phyloP scores from a whole-genome alignment of 306 rosid genomes.

The Cotoneaster glaucophyllus region DNA sequence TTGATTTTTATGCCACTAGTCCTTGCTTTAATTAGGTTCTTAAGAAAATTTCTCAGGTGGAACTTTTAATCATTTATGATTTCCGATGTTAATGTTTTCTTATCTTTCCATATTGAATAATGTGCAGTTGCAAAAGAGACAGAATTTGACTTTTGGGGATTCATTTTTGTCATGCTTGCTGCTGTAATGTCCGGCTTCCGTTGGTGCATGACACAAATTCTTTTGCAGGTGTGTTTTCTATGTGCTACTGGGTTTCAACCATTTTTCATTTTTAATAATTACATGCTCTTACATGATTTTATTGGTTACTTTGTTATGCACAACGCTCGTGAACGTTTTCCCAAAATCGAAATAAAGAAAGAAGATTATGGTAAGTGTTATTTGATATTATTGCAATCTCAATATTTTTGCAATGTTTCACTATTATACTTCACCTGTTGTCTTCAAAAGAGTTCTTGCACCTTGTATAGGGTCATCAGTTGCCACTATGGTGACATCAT shows the following conservation, averaged over 20 bases:
- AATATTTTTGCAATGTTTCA: slow-evolving; percentile 1
- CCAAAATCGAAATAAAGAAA: slow-evolving; percentile 59
- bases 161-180: slow-evolving; percentile 92
- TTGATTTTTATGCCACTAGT: neutral
- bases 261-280: slow-evolving; percentile 3
- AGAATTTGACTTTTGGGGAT: slow-evolving; percentile 83
- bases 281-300: slow-evolving; percentile 25
- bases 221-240: slow-evolving; percentile 66
- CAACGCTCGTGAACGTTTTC: slow-evolving; percentile 21
- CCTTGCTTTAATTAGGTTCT: slow-evolving; percentile 6
- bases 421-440: neutral
- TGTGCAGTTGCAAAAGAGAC: slow-evolving; percentile 78
- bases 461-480: neutral
- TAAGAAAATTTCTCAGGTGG: neutral
- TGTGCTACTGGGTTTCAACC: slow-evolving; percentile 6
- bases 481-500: neutral
- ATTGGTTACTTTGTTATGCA: slow-evolving; percentile 30
- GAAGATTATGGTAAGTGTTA: slow-evolving; percentile 78
- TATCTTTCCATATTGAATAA: slow-evolving; percentile 5
- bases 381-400: slow-evolving; percentile 12
- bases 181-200: slow-evolving; percentile 99
- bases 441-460: neutral
- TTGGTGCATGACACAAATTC: slow-evolving; percentile 97
- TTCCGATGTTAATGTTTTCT: slow-evolving; percentile 10
- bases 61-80: slow-evolving; percentile 4